Conservation (phyloP, 345 rosid species). For the Populus euphratica region DNA sequence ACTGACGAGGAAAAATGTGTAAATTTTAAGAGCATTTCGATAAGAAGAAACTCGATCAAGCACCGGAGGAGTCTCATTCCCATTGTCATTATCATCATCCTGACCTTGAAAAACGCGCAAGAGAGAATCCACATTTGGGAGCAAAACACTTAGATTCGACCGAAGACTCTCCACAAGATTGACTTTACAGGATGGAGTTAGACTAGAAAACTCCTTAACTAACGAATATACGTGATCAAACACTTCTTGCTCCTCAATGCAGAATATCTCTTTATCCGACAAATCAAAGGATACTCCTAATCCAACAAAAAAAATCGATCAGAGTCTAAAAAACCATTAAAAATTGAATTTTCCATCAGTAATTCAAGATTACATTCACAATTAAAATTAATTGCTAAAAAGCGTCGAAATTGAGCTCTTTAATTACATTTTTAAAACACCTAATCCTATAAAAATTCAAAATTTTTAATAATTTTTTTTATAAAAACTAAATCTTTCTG, state of each 20-base stretch:
- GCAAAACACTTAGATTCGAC: conserved; percentile 87
- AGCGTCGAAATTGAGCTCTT: no score
- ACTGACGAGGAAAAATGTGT: conserved; percentile 72
- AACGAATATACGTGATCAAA: conserved; percentile 83
- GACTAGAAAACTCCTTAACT: conserved; percentile 46
- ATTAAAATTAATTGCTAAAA: no score
- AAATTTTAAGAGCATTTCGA: conserved; percentile 91
- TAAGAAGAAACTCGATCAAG: conserved; percentile 60
- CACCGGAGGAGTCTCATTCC: conserved; percentile 18
- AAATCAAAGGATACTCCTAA: conserved; percentile 81
- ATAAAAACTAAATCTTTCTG: no score
- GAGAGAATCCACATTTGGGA: conserved; percentile 83
- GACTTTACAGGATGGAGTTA: conserved; percentile 56
- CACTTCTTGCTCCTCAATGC: conserved; percentile 80
- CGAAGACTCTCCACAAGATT: conserved; percentile 77
- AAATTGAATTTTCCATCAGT: neutral
- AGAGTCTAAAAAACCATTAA: no score
- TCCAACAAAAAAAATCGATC: neutral
- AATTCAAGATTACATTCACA: no score
- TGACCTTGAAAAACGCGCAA: conserved; percentile 51
- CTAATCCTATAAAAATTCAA: no score
- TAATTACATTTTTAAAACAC: no score
- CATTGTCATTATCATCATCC: conserved; percentile 31
- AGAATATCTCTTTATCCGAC: conserved; percentile 87
- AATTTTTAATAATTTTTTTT: no score